Evolutionary conservation across 163 green algal species (phyloP).

Genomic region (Scenedesmus sp.): DNA sequence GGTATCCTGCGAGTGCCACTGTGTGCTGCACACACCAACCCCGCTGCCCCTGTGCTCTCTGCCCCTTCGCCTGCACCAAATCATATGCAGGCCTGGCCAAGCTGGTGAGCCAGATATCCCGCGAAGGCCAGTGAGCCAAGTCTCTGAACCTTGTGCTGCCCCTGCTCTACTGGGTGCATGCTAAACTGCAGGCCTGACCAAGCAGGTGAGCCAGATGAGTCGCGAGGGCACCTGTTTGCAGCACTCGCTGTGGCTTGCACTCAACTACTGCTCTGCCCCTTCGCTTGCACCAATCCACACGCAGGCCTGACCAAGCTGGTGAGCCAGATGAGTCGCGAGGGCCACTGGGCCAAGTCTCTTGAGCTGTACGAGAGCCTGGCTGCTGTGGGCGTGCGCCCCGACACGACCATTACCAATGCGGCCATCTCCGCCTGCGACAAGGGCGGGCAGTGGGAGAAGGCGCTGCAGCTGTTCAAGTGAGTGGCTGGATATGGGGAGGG

Average conservation of each 20-base stretch:
- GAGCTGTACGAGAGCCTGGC: slow-evolving; percentile 85
- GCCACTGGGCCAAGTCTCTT: slow-evolving; percentile 87
- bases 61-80: too few relatives aligned
- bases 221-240: too few relatives aligned
- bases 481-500: background rate
- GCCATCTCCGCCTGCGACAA: slow-evolving; percentile 92
- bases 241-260: background rate
- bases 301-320: slow-evolving; percentile 92
- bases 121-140: slow-evolving; percentile 88
- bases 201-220: too few relatives aligned
- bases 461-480: slow-evolving; percentile 64
- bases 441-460: slow-evolving; percentile 81
- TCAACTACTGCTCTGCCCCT: background rate
- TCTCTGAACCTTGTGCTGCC: too few relatives aligned
- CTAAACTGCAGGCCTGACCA: background rate
- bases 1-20: slow-evolving; percentile 85
- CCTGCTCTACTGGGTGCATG: too few relatives aligned
- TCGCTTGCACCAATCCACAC: background rate
- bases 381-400: slow-evolving; percentile 77
- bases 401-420: slow-evolving; percentile 93
- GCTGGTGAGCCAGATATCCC: slow-evolving; percentile 83
- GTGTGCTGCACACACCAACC: too few relatives aligned
- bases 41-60: too few relatives aligned
- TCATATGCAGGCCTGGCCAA: slow-evolving; percentile 77
- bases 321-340: slow-evolving; percentile 85